A percentile compares a stretch with the other conserved stretches of the same genome.
Evolutionary conservation across 2,329 filamentous ascomycete species (phyloP).

Genomic region (Fusarium denticulatum): DNA sequence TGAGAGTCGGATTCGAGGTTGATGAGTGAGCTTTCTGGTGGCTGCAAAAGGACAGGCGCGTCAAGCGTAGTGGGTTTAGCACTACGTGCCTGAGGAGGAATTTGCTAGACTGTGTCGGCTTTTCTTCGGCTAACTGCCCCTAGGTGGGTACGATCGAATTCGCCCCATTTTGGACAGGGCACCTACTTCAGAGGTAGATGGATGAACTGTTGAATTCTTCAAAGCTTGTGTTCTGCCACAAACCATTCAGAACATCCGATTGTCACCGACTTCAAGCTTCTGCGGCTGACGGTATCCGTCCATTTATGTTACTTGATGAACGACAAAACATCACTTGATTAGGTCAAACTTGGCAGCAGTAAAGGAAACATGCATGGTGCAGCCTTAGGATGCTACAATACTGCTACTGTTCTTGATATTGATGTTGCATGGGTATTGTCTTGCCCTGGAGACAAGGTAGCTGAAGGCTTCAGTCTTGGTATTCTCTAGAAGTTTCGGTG

Average conservation of each 20-base stretch:
- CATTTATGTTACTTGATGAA: not conserved
- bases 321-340: not conserved
- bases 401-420: not conserved
- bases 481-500: conserved; percentile 18
- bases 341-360: not conserved
- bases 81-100: conserved; percentile 34
- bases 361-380: not conserved
- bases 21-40: conserved; percentile 36
- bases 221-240: not conserved
- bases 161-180: not conserved
- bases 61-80: conserved; percentile 30
- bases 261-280: not conserved
- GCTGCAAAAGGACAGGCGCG: conserved; percentile 37
- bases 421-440: not conserved
- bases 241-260: not conserved
- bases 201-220: not conserved
- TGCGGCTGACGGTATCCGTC: not conserved
- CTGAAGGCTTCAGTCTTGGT: not conserved
- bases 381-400: not conserved
- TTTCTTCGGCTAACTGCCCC: conserved; percentile 24
- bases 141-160: not conserved
- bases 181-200: not conserved
- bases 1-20: conserved; percentile 30
- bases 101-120: conserved; percentile 17
- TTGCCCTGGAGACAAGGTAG: not conserved